phyloP scores from a whole-genome alignment of 768 basidiomycete species.

The Amanita pseudoporphyria region DNA sequence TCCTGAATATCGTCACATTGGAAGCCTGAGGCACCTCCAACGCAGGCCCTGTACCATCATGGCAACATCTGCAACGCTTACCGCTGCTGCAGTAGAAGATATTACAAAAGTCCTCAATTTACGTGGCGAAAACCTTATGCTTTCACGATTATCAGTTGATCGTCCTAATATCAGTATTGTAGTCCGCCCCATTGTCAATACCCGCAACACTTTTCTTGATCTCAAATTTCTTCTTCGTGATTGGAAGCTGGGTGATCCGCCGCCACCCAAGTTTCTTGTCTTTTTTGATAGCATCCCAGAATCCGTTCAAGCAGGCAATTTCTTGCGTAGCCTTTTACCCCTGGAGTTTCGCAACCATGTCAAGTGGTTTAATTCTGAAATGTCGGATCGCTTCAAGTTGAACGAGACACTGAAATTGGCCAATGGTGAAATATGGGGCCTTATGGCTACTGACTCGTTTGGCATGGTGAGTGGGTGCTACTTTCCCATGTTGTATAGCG shows the following conservation, averaged over 20 bases:
- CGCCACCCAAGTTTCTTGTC: background rate
- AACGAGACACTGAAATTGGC: constrained; percentile 3
- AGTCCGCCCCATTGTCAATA: background rate
- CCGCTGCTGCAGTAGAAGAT: background rate
- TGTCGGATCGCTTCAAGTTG: background rate
- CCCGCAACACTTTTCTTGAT: background rate
- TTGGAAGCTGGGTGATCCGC: background rate
- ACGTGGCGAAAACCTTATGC: background rate
- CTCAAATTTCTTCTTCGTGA: background rate
- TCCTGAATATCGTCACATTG: constrained; percentile 15
- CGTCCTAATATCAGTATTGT: background rate
- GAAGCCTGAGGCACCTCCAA: constrained; percentile 4
- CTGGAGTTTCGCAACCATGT: background rate
- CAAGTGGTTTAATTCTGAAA: no score
- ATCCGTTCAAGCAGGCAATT: background rate
- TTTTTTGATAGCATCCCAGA: background rate
- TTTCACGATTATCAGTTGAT: background rate
- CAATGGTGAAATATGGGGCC: constrained; percentile 10
- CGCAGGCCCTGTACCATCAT: background rate
- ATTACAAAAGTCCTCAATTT: background rate
- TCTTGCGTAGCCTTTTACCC: background rate
- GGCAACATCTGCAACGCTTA: background rate
- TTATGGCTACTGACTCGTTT: no score
- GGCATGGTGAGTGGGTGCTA: no score
- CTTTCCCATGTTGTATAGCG: no score